Base-by-base conservation (phyloP, 805 yeast genomes). In the Saccharomycopsis schoenii region DNA sequence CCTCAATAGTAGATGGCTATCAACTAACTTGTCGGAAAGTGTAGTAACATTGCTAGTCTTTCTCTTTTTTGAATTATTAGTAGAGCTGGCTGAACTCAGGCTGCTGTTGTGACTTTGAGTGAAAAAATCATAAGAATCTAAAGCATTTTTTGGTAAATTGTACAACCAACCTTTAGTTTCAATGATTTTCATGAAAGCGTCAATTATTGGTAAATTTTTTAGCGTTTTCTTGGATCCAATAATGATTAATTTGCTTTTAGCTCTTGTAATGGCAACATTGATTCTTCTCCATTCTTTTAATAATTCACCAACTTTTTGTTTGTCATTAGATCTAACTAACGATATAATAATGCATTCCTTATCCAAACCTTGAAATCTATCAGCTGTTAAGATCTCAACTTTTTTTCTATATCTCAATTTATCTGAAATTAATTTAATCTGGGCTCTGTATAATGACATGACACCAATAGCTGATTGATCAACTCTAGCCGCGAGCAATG, bases 311-410 rank as follows among this genome's bases (percentile, higher is more conserved):
- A 88, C 84, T 50, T 76, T 77, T 10, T 77, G 75, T 21, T 80
- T 80, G 1, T 76, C 77, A 70, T 92, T 91, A 4, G 96, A 86
- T 57, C 97, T 76, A 2, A 94, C 99, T 66, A 94, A 75, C 0
- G 98, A 93, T 1, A 94, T 88, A 6, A 94, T 83, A 15, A 94
- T 83, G 68, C 97, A 88, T 39, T 89, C 93, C 68, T 93, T 94
- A 72, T 94, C 99, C 60, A 97, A 79, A 0, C 99, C 99, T 73
- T 94, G 99, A 68, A 88, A 93, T 68, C 87, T 89, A 72, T 94
- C 99, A 0, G 97, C 98, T 0, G 99, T 94, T 61, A 93, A 75
- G 39, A 89, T 79, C 66, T 94, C 98, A 37, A 94, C 72, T 39
- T 65, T 63, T 51, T 69, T 67, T 54, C 71, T 69, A 11, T 29